A percentile compares a stretch with the other conserved stretches of the same genome.
Evolutionary conservation across 2,329 filamentous ascomycete species (phyloP).

Genomic region (Fusarium buharicum): DNA sequence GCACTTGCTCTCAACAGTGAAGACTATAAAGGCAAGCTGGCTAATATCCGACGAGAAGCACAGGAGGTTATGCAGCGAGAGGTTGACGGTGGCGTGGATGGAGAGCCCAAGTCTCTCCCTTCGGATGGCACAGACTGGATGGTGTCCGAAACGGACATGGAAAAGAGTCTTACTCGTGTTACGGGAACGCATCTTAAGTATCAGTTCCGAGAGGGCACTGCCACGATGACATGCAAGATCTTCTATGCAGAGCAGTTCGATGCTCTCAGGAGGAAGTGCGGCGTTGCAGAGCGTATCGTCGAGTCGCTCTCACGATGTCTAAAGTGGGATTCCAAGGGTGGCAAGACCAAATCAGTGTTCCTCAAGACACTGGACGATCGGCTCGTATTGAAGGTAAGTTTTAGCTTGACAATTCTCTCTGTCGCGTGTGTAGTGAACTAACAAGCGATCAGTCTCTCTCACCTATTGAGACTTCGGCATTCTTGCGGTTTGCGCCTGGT

Average conservation of each 20-base stretch:
- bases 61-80: conserved; percentile 56
- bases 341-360: conserved; percentile 97
- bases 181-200: conserved; percentile 96
- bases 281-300: conserved; percentile 90
- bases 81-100: conserved; percentile 46
- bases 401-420: not conserved
- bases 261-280: conserved; percentile 90
- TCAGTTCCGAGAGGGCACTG: conserved; percentile 92
- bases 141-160: conserved; percentile 76
- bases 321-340: conserved; percentile 98
- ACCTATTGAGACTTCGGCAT: conserved; percentile 90
- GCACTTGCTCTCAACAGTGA: conserved; percentile 89
- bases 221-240: conserved; percentile 96
- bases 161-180: conserved; percentile 83
- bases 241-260: conserved; percentile 99
- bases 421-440: conserved; percentile 8
- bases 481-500: conserved; percentile 92
- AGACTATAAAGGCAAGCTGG: conserved; percentile 85
- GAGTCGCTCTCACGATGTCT: conserved; percentile 94
- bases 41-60: conserved; percentile 68
- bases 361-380: conserved; percentile 95
- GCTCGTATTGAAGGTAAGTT: conserved; percentile 79
- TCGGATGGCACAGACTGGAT: conserved; percentile 54
- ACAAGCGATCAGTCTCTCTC: conserved; percentile 74
- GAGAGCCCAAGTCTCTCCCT: conserved; percentile 47